These are phyloP conservation scores for Penicillium coprophilum DNA, from an alignment of 495 filamentous ascomycete genomes.

Conservation along the genomic window DNA sequence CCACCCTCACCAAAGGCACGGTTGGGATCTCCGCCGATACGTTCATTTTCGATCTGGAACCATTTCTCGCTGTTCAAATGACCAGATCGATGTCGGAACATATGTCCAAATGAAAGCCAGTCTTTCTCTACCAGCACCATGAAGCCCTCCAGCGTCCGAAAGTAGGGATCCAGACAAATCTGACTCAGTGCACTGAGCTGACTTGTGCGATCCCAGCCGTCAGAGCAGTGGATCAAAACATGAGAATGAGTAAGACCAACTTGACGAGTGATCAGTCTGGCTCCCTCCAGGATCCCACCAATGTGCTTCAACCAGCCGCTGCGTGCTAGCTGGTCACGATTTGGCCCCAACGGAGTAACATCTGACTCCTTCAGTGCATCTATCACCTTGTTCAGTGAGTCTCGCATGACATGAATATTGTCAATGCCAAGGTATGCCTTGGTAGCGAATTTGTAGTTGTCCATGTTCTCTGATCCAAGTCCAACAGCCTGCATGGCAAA, in stretches of 20 bases:
- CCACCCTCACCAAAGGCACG: conserved; percentile 50
- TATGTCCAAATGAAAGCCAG: conserved; percentile 96
- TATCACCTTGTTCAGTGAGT: conserved; percentile 83
- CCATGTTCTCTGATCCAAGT: conserved; percentile 95
- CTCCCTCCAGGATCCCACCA: conserved; percentile 76
- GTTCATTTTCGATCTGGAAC: conserved; percentile 80
- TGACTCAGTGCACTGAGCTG: conserved; percentile 94
- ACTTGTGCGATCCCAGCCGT: conserved; percentile 97
- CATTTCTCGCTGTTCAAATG: conserved; percentile 88
- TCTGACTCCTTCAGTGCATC: conserved; percentile 92
- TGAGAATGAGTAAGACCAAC: conserved; percentile 91
- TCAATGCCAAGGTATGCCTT: conserved; percentile 97
- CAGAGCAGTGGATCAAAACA: conserved; percentile 95
- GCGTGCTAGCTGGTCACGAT: conserved; percentile 73
- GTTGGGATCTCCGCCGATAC: conserved; percentile 48
- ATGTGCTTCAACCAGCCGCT: conserved; percentile 96
- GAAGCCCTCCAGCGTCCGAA: conserved; percentile 92
- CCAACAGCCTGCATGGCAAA: conserved; percentile 94
- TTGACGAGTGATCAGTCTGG: conserved; percentile 79
- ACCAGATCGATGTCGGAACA: conserved; percentile 89
- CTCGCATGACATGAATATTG: conserved; percentile 98
- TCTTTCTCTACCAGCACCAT: conserved; percentile 96
- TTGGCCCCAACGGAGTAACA: conserved; percentile 79
- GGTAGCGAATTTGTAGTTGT: conserved; percentile 88
- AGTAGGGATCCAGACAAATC: conserved; percentile 93